phyloP scores from a whole-genome alignment of 441 rosid species.

The Eutrema salsugineum region DNA sequence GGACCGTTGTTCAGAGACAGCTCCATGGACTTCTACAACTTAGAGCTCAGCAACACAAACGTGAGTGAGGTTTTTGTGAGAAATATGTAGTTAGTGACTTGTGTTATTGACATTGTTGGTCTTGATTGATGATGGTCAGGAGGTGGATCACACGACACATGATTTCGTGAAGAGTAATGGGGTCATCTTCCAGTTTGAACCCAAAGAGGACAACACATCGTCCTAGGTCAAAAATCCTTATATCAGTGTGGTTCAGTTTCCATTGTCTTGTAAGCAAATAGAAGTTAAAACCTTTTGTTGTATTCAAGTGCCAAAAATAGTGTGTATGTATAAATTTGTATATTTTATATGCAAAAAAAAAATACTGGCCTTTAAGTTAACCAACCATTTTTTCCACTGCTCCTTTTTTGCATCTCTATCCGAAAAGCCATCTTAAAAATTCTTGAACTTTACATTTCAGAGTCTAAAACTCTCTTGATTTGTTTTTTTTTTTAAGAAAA shows the following conservation, averaged over 20 bases:
- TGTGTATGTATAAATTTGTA: neutral
- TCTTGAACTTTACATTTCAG: neutral
- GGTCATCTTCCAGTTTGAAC: constrained; percentile 34
- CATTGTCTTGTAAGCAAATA: neutral
- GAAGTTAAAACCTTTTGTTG: neutral
- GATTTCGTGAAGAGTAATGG: constrained; percentile 46
- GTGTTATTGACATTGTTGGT: neutral
- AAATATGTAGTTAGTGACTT: neutral
- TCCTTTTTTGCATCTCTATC: neutral
- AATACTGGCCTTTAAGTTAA: neutral
- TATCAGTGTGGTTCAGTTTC: neutral
- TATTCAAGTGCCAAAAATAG: neutral
- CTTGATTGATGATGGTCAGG: constrained; percentile 33
- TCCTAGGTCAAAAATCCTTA: neutral
- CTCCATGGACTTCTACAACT: constrained; percentile 76
- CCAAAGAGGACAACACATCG: neutral
- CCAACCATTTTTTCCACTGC: neutral
- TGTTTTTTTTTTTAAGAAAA: too few relatives aligned
- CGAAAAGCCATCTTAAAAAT: neutral
- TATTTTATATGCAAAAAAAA: neutral
- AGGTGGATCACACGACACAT: constrained; percentile 67
- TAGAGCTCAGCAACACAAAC: constrained; percentile 73
- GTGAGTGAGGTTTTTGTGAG: constrained; percentile 35
- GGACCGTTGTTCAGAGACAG: constrained; percentile 64
- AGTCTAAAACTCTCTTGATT: too few relatives aligned